Percentiles rank a stretch among this genome's conserved stretches.
Evolutionary conservation across 2,329 filamentous ascomycete species (phyloP).

Genomic region (Lasiodiplodia sp.): DNA sequence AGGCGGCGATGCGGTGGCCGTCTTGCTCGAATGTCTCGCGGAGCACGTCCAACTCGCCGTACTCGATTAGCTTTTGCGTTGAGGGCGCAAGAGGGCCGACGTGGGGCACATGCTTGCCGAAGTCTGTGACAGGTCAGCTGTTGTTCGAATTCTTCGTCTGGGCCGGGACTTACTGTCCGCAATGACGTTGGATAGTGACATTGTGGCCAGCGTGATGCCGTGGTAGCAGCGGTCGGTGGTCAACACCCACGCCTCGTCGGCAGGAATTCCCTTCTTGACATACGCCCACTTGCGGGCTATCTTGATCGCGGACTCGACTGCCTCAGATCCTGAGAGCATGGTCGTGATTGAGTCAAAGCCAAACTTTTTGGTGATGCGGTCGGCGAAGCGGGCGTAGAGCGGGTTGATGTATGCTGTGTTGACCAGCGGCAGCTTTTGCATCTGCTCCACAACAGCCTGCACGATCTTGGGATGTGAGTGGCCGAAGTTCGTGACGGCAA

Average conservation of each 20-base stretch:
- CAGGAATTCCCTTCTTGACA: conserved; percentile 79
- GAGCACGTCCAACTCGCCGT: conserved; percentile 79
- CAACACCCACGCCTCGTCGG: conserved; percentile 73
- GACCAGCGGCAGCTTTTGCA: conserved; percentile 5
- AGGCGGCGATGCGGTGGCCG: conserved; percentile 79
- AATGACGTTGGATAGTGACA: conserved; percentile 80
- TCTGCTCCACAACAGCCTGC: not conserved
- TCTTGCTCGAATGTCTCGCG: conserved; percentile 83
- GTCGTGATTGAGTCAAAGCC: conserved; percentile 90
- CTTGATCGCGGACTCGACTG: conserved; percentile 94
- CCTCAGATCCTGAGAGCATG: conserved; percentile 85
- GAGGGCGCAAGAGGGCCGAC: conserved; percentile 83
- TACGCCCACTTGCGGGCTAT: conserved; percentile 93
- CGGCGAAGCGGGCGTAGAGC: conserved; percentile 8
- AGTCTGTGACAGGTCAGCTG: conserved; percentile 91
- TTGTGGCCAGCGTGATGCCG: conserved; percentile 78
- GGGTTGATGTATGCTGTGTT: conserved; percentile 9
- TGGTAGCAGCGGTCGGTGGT: conserved; percentile 57
- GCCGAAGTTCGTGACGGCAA: conserved; percentile 12
- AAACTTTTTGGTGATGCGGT: not conserved
- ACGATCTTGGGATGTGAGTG: conserved; percentile 14
- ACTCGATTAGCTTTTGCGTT: conserved; percentile 84
- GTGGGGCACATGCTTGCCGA: conserved; percentile 94
- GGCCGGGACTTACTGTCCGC: conserved; percentile 68
- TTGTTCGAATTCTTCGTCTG: conserved; percentile 86